phyloP scores from a whole-genome alignment of 1,284 basidiomycete genomes.

The Pseudomicrostroma phylloplanum region DNA sequence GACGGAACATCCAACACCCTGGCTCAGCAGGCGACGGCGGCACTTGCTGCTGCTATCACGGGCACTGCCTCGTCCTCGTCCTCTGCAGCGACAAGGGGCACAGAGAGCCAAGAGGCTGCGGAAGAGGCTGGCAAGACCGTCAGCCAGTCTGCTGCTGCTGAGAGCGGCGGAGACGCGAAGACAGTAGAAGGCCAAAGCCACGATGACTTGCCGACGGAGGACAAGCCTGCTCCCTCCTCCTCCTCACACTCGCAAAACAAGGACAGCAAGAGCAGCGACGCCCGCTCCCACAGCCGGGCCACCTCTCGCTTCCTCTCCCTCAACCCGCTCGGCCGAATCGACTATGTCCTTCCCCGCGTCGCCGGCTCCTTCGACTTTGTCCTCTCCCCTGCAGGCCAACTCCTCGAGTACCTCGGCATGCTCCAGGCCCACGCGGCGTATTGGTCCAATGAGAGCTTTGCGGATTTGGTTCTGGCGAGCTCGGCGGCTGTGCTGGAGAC shows the following conservation, averaged over 20 bases:
- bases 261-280: not conserved
- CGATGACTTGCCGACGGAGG: not conserved
- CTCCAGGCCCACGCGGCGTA: not conserved
- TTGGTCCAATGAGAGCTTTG: not conserved
- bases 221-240: not conserved
- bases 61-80: no score
- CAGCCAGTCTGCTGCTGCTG: not conserved
- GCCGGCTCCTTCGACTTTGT: not conserved
- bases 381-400: conserved; percentile 2
- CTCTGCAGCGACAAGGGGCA: no score
- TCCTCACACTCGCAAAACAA: not conserved
- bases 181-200: not conserved
- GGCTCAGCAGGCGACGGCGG: no score
- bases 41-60: no score
- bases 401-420: conserved; percentile 1
- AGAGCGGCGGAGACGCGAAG: not conserved
- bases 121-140: not conserved
- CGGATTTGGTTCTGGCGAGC: not conserved
- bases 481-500: not conserved
- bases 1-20: no score
- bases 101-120: no score
- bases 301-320: conserved; percentile 1
- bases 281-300: not conserved
- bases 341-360: conserved; percentile 5
- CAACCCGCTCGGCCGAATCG: not conserved